phyloP scores from a whole-genome alignment of 2,329 filamentous ascomycete genomes.

The Exophiala sp. region DNA sequence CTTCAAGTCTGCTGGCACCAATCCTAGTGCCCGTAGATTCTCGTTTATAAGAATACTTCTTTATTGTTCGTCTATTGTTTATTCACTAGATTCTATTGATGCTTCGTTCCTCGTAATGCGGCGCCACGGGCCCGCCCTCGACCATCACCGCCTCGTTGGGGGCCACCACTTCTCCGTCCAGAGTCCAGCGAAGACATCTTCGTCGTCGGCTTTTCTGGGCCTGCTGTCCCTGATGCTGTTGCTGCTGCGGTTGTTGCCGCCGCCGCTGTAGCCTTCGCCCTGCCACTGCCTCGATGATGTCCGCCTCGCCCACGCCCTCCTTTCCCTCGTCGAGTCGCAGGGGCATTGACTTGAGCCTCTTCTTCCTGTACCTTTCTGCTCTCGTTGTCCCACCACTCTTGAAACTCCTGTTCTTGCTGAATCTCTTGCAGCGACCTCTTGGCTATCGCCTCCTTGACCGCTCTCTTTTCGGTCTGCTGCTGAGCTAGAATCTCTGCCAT shows the following conservation, averaged over 20 bases:
- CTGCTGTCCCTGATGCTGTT: neutral
- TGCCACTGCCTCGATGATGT: constrained; percentile 25
- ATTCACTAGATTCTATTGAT: neutral
- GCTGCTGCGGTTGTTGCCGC: too few relatives aligned
- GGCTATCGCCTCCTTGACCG: constrained; percentile 69
- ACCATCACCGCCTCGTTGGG: constrained; percentile 2
- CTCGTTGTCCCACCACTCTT: constrained; percentile 93
- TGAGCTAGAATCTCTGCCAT: constrained; percentile 85
- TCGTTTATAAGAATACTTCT: too few relatives aligned
- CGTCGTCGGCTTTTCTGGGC: neutral
- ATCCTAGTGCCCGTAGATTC: too few relatives aligned
- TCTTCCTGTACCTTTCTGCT: constrained; percentile 64
- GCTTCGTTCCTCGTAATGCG: constrained; percentile 18
- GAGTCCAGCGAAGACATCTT: constrained; percentile 2
- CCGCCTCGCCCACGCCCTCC: constrained; percentile 30
- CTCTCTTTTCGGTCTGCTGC: constrained; percentile 76
- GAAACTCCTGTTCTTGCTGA: constrained; percentile 92
- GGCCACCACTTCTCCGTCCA: constrained; percentile 7
- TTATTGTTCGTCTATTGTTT: neutral
- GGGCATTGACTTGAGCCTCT: constrained; percentile 37
- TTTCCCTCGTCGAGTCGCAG: constrained; percentile 36
- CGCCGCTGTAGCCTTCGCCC: constrained; percentile 18
- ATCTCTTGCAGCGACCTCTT: constrained; percentile 91
- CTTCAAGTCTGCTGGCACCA: too few relatives aligned
- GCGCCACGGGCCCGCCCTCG: constrained; percentile 17